Base-by-base conservation (phyloP, 257 asterid genomes). In the Rehmannia glutinosa region DNA sequence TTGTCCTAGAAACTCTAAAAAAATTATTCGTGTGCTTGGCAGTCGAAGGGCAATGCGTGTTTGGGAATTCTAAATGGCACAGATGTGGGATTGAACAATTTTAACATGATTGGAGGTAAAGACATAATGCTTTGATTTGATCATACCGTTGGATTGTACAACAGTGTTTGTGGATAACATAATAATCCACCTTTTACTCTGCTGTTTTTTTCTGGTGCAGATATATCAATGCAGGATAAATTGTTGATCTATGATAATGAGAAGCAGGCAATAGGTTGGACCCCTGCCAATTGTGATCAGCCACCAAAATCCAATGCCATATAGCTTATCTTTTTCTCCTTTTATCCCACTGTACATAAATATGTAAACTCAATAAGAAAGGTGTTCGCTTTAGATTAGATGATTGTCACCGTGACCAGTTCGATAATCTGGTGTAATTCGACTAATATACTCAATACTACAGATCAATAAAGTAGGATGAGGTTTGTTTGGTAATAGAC, bases 21-120 rank as follows among this genome's bases (percentile, higher is more conserved):
- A 16, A 24, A 32, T 59, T n/a, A 30, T 43, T n/a, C 50, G 0
- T 13, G 3, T 30, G 19, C 69, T 57, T 68, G 73, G 79, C 86
- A 93, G 99, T 78, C 88, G 1, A 88, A 76, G 82, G 97, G 97
- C 59, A 91, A 76, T 66, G 97, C 88, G 19, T 94, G 99, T 70
- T 68, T 94, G 81, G 99, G 97, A 15, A 87, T 94, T 62, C 81
- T 94, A 3, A 94, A 94, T 51, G 99, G 99, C 15, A 88, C 99
- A 0, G 97, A 88, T 78, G 83, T 84, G 28, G 99, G 99, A 36
- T 73, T 91, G 80, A 82, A 74, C 55, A 81, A 79, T 74, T 71
- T 68, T 78, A 91, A 94, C 86, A 75, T 94, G 80, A 80, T 94
- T 72, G 99, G 99, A 84, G 99, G 99, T 93, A 83, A 12, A 53